Evolutionary conservation across 148 eudicot species (phyloP).

Genomic region (Limonium bicolor): DNA sequence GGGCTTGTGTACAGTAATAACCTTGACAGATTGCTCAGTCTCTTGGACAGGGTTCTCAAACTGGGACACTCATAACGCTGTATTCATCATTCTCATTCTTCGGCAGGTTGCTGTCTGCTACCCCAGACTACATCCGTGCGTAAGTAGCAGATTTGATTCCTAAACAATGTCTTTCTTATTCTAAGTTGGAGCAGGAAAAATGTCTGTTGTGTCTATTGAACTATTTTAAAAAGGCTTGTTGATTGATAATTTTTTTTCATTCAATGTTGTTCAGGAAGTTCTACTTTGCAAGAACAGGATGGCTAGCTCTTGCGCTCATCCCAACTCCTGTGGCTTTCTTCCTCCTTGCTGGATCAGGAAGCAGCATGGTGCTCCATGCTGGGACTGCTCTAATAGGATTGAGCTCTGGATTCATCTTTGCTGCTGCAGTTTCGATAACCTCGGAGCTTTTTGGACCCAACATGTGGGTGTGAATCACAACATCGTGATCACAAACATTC

Average conservation of each 20-base stretch:
- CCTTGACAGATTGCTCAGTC: conserved; percentile 80
- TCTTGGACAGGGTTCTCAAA: conserved; percentile 47
- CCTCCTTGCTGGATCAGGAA: conserved; percentile 43
- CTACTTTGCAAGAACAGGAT: conserved; percentile 85
- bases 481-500: conserved; percentile 81
- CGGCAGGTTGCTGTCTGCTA: conserved; percentile 77
- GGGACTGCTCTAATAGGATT: conserved; percentile 66
- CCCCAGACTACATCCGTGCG: conserved; percentile 63
- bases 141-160: too few relatives aligned
- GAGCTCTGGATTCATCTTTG: conserved; percentile 85
- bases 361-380: conserved; percentile 22
- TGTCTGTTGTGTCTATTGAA: too few relatives aligned
- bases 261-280: too few relatives aligned
- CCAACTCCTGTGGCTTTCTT: conserved; percentile 78
- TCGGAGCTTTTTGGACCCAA: conserved; percentile 84
- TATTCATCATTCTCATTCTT: conserved; percentile 91
- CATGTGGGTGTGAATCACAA: conserved; percentile 82
- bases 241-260: too few relatives aligned
- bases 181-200: too few relatives aligned
- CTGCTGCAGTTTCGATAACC: conserved; percentile 81
- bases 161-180: too few relatives aligned
- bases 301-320: conserved; percentile 60
- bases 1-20: conserved; percentile 84
- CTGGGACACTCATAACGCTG: conserved; percentile 42
- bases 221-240: too few relatives aligned